A percentile compares a stretch with the other conserved stretches of the same genome.
Conservation (phyloP, 495 filamentous ascomycete genomes). For the Aspergillus ostianus region DNA sequence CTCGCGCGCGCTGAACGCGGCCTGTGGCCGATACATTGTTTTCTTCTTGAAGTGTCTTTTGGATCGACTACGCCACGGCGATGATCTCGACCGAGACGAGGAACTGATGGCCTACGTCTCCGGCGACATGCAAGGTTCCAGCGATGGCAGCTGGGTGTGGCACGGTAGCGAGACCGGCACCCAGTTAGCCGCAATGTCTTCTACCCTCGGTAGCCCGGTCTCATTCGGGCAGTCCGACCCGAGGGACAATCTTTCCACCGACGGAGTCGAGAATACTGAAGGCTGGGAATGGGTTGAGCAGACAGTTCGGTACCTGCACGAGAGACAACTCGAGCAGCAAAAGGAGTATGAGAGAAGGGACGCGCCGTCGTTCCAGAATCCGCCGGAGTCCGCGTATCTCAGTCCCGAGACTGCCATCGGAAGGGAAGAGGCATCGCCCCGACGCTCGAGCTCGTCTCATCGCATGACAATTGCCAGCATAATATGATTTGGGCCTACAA, state of each 20-base stretch:
- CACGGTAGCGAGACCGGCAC: constrained; percentile 58
- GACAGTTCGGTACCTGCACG: constrained; percentile 46
- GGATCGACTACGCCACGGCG: constrained; percentile 53
- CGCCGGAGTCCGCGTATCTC: constrained; percentile 29
- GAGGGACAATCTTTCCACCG: constrained; percentile 6
- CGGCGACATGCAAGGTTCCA: constrained; percentile 83
- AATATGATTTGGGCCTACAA: constrained; percentile 41
- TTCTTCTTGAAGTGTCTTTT: constrained; percentile 74
- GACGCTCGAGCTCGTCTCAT: constrained; percentile 35
- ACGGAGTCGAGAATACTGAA: constrained; percentile 41
- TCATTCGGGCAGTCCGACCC: constrained; percentile 3
- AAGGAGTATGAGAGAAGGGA: constrained; percentile 17
- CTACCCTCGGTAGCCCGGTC: constrained; percentile 13
- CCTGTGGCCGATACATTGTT: constrained; percentile 79
- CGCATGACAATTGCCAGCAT: constrained; percentile 82
- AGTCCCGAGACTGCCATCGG: constrained; percentile 34
- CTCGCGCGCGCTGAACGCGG: constrained; percentile 66
- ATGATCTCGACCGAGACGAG: constrained; percentile 72
- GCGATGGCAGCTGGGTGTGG: constrained; percentile 86
- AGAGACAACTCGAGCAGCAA: constrained; percentile 33
- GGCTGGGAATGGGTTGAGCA: constrained; percentile 55
- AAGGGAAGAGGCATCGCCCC: constrained; percentile 40
- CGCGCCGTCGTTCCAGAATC: constrained; percentile 13
- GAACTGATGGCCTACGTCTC: constrained; percentile 88
- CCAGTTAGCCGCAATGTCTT: constrained; percentile 32